Percentiles rank a stretch among this genome's conserved stretches.
These are phyloP conservation scores for Phytophthora hybrid DNA, from an alignment of 352 stramenopile genomes.

Conservation along the genomic window DNA sequence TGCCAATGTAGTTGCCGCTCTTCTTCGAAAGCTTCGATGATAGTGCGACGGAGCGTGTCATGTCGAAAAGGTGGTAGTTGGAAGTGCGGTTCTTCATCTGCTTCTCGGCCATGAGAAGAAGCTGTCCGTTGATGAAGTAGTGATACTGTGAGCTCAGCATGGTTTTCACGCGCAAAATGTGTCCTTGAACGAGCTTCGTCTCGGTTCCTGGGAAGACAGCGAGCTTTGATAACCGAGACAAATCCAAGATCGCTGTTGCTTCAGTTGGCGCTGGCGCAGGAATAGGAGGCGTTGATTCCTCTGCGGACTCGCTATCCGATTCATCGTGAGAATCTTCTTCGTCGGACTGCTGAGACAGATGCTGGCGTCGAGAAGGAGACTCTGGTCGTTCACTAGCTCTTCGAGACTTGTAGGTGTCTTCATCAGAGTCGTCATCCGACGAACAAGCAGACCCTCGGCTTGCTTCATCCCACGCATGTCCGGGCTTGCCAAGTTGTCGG, in stretches of 20 bases:
- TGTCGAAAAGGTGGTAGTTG: slow-evolving; percentile 91
- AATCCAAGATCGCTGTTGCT: slow-evolving; percentile 45
- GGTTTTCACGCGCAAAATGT: slow-evolving; percentile 62
- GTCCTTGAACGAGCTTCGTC: slow-evolving; percentile 52
- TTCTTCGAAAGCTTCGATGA: slow-evolving; percentile 82
- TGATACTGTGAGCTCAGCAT: slow-evolving; percentile 71
- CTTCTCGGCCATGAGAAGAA: slow-evolving; percentile 75
- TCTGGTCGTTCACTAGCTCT: slow-evolving; percentile 37
- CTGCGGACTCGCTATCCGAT: slow-evolving; percentile 53
- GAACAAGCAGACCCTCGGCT: slow-evolving; percentile 27
- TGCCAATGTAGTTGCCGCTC: slow-evolving; percentile 91
- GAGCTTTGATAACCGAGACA: slow-evolving; percentile 80
- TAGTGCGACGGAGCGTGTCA: slow-evolving; percentile 62
- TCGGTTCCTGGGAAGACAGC: slow-evolving; percentile 69
- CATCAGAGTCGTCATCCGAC: slow-evolving; percentile 32
- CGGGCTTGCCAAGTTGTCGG: slow-evolving; percentile 28
- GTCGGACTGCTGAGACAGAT: slow-evolving; percentile 43
- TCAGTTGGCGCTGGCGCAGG: slow-evolving; percentile 9
- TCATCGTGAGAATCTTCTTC: slow-evolving; percentile 56
- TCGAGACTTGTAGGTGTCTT: slow-evolving; percentile 29
- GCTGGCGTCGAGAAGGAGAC: slow-evolving; percentile 26
- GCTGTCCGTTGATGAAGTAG: slow-evolving; percentile 66
- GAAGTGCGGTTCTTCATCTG: slow-evolving; percentile 78
- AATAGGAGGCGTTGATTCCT: slow-evolving; percentile 10
- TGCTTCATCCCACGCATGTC: slow-evolving; percentile 57